phyloP scores from a whole-genome alignment of 306 rosid species.

The Ziziphus jujuba region DNA sequence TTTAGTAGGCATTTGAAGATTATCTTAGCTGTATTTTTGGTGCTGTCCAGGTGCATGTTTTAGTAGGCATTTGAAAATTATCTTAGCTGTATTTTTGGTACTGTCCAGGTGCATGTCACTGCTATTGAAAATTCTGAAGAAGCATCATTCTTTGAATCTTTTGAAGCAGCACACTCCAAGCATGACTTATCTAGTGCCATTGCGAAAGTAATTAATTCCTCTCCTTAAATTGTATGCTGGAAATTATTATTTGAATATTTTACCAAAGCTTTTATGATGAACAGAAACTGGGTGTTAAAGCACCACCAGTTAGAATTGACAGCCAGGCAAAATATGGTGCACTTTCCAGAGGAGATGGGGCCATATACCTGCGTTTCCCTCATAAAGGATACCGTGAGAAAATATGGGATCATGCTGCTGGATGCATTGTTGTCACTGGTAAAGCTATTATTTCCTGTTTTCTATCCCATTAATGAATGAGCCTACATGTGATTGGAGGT shows the following conservation, averaged over 20 bases:
- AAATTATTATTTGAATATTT: not conserved
- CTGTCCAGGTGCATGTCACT: slow-evolving; percentile 70
- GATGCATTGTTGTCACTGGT: slow-evolving; percentile 89
- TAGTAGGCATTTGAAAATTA: slow-evolving; percentile 22
- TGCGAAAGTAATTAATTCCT: slow-evolving; percentile 53
- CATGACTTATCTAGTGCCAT: slow-evolving; percentile 82
- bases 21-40: slow-evolving; percentile 11
- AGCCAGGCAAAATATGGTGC: slow-evolving; percentile 98
- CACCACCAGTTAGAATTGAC: slow-evolving; percentile 90
- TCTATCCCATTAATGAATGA: not conserved
- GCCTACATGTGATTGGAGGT: not conserved
- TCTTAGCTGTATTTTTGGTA: slow-evolving; percentile 13
- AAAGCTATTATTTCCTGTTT: slow-evolving; percentile 5
- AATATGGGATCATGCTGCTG: slow-evolving; percentile 99
- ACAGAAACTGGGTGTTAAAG: slow-evolving; percentile 98
- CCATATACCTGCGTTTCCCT: slow-evolving; percentile 88
- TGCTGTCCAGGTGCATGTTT: slow-evolving; percentile 50
- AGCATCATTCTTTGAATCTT: slow-evolving; percentile 90
- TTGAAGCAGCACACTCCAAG: slow-evolving; percentile 85
- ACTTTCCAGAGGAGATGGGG: slow-evolving; percentile 96
- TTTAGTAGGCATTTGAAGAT: slow-evolving; percentile 23
- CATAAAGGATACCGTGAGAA: slow-evolving; percentile 87
- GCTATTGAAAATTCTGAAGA: slow-evolving; percentile 75
- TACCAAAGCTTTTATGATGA: slow-evolving; percentile 16
- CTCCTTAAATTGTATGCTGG: not conserved